Conservation (phyloP, 345 rosid species). For the Eucalyptus polyanthemos region DNA sequence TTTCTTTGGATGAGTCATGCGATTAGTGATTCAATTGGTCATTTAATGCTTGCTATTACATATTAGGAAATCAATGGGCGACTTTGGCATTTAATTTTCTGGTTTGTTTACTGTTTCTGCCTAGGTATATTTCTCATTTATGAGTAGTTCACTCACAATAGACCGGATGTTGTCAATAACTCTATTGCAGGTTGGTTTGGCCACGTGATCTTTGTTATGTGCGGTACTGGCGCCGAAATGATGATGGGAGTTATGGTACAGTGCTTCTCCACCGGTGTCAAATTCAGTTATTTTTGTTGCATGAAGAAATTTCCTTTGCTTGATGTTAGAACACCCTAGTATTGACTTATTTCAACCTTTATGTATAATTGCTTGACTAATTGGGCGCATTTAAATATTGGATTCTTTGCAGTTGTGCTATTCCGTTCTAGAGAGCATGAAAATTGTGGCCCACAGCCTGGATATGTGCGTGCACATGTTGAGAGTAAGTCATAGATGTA, state of each 20-base stretch:
- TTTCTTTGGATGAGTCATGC: background rate
- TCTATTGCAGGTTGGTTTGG: constrained; percentile 76
- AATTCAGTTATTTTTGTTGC: background rate
- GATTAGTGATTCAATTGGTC: background rate
- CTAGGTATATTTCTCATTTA: background rate
- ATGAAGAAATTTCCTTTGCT: background rate
- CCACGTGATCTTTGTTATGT: constrained; percentile 99
- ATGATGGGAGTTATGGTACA: constrained; percentile 97
- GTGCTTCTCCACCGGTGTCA: background rate
- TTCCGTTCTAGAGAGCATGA: constrained; percentile 98
- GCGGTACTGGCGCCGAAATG: constrained; percentile 99
- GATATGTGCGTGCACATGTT: constrained; percentile 89
- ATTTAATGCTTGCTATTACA: background rate
- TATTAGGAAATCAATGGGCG: background rate
- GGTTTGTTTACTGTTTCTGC: background rate
- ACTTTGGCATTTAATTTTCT: background rate
- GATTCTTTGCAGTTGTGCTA: constrained; percentile 50
- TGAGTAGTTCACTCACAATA: background rate
- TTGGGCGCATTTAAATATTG: background rate
- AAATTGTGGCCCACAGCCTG: constrained; percentile 88
- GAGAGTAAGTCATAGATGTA: constrained; percentile 54
- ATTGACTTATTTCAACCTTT: background rate
- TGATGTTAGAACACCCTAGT: background rate
- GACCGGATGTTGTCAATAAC: background rate
- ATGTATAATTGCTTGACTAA: background rate